Evolutionary conservation across 768 basidiomycete genomes (phyloP).

Genomic region (Plicaturopsis crispa): DNA sequence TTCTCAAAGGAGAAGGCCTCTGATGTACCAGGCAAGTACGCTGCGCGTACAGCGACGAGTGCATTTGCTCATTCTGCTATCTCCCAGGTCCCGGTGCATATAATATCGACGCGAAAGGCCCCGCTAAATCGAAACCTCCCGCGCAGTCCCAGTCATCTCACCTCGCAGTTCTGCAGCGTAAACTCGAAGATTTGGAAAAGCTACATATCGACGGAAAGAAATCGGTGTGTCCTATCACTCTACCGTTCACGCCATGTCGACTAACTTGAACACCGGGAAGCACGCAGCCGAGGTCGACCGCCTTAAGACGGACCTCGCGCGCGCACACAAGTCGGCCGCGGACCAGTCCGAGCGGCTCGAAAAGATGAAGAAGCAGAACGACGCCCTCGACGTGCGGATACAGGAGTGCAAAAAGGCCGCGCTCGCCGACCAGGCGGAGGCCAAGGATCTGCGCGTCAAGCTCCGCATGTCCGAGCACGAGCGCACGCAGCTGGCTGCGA

Average conservation of each 20-base stretch:
- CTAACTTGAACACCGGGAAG: slow-evolving; percentile 24
- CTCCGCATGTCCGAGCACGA: slow-evolving; percentile 54
- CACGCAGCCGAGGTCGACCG: slow-evolving; percentile 54
- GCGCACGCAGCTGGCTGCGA: slow-evolving; percentile 38
- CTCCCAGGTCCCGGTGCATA: slow-evolving; percentile 27
- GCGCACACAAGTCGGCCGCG: slow-evolving; percentile 33
- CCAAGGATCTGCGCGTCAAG: slow-evolving; percentile 56
- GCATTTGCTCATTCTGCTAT: neutral
- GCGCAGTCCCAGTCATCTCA: slow-evolving; percentile 28
- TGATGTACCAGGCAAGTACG: slow-evolving; percentile 32
- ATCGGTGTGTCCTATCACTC: slow-evolving; percentile 33
- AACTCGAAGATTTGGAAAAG: slow-evolving; percentile 56
- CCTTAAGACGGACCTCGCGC: slow-evolving; percentile 47
- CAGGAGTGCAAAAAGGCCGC: slow-evolving; percentile 52
- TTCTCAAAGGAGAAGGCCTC: slow-evolving; percentile 37
- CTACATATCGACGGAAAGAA: slow-evolving; percentile 63
- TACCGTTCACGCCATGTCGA: neutral
- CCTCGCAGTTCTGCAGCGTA: slow-evolving; percentile 48
- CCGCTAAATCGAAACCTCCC: slow-evolving; percentile 12
- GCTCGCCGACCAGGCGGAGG: slow-evolving; percentile 45
- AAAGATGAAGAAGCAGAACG: slow-evolving; percentile 58
- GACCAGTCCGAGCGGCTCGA: slow-evolving; percentile 50
- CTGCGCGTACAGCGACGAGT: neutral
- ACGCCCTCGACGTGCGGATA: slow-evolving; percentile 46
- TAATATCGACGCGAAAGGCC: slow-evolving; percentile 15